Conservation (phyloP, 768 basidiomycete genomes). For the Termitomyces sp. region DNA sequence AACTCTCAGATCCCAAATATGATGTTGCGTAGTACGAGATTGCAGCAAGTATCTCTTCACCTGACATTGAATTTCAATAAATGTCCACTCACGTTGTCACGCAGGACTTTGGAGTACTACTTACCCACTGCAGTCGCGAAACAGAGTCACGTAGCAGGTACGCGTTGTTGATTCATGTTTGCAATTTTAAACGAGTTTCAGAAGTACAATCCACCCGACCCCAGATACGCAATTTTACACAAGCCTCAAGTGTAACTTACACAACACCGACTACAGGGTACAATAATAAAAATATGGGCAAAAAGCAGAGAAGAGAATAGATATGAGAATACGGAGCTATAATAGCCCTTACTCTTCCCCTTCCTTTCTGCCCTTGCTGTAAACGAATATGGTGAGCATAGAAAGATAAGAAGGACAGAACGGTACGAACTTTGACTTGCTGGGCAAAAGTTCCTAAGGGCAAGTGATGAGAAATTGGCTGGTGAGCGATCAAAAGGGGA, state of each 20-base stretch:
- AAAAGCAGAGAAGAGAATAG: conserved; percentile 21
- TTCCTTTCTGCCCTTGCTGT: conserved; percentile 41
- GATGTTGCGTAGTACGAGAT: too few relatives aligned
- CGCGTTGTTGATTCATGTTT: conserved; percentile 5
- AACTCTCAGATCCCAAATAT: too few relatives aligned
- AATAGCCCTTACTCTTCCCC: conserved; percentile 31
- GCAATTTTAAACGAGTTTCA: background rate
- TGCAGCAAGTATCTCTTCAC: too few relatives aligned
- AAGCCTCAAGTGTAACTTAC: conserved; percentile 12
- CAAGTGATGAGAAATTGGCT: background rate
- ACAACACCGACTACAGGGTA: conserved; percentile 18
- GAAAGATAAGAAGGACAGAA: background rate
- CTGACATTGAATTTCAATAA: too few relatives aligned
- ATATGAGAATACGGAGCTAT: conserved; percentile 10
- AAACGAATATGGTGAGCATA: conserved; percentile 2
- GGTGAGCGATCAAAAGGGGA: background rate
- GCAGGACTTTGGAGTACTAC: too few relatives aligned
- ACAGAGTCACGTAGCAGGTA: too few relatives aligned
- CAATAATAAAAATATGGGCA: conserved; percentile 16
- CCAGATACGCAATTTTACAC: background rate
- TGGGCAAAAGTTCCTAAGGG: conserved; percentile 39
- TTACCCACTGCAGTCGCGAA: too few relatives aligned
- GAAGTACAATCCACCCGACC: background rate
- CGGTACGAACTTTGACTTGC: conserved; percentile 34
- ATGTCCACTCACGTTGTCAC: too few relatives aligned